Conservation (phyloP, 2,329 filamentous ascomycete species). For the Cryphonectria nitschkei region DNA sequence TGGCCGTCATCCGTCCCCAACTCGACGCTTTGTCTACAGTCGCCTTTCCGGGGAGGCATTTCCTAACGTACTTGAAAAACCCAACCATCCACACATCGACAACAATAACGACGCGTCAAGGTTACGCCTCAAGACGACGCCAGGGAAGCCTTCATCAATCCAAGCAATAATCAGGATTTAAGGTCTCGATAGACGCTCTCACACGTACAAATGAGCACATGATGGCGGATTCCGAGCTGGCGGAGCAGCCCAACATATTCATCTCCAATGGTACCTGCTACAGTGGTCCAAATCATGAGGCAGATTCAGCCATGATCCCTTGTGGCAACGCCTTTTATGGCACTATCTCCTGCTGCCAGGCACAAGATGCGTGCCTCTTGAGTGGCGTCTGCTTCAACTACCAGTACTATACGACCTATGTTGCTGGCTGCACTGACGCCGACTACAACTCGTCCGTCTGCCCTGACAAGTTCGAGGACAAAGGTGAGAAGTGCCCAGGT, state of each 20-base stretch:
- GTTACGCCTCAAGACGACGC: not conserved
- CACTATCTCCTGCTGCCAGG: conserved; percentile 38
- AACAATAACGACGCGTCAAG: not conserved
- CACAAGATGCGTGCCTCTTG: conserved; percentile 40
- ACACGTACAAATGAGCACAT: not conserved
- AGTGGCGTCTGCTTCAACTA: conserved; percentile 34
- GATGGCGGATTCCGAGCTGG: not conserved
- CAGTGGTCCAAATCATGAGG: conserved; percentile 26
- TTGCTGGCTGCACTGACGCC: conserved; percentile 43
- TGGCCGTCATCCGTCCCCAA: not conserved
- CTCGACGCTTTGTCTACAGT: not conserved
- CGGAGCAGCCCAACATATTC: conserved; percentile 30
- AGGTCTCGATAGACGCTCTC: not conserved
- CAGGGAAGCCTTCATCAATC: not conserved
- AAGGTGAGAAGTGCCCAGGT: conserved; percentile 23
- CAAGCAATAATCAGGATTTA: not conserved
- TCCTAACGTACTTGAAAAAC: not conserved
- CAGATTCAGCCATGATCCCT: conserved; percentile 35
- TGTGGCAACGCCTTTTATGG: conserved; percentile 41
- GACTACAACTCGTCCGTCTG: conserved; percentile 39
- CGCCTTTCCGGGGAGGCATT: not conserved
- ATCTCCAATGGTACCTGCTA: conserved; percentile 43
- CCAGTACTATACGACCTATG: conserved; percentile 38
- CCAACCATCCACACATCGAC: not conserved
- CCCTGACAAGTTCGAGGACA: conserved; percentile 38